Conservation (phyloP, 495 filamentous ascomycete species). For the Penicillium lagena region DNA sequence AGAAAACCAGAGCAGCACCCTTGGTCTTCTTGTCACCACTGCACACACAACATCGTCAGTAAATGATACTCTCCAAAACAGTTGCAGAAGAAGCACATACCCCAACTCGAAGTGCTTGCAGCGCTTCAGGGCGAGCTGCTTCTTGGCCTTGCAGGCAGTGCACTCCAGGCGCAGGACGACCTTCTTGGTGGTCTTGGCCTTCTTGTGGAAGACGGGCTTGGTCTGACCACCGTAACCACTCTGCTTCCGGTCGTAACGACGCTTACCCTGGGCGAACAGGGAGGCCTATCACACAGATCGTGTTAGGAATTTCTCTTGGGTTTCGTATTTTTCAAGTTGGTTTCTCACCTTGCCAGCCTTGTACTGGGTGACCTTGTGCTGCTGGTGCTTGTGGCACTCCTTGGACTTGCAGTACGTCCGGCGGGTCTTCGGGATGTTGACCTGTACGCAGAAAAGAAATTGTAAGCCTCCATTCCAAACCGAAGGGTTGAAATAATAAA, state of each 20-base stretch:
- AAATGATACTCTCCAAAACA: not conserved
- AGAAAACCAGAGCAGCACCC: conserved; percentile 99
- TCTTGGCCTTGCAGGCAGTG: conserved; percentile 95
- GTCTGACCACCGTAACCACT: conserved; percentile 99
- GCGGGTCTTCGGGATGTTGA: conserved; percentile 87
- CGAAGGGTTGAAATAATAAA: not conserved
- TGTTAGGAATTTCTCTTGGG: not conserved
- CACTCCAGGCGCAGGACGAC: conserved; percentile 97
- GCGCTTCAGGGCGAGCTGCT: conserved; percentile 93
- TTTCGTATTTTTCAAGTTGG: not conserved
- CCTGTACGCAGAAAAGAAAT: conserved; percentile 40
- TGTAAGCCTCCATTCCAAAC: conserved; percentile 19
- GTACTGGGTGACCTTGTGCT: conserved; percentile 96
- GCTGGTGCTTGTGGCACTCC: conserved; percentile 88
- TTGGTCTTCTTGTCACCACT: conserved; percentile 99
- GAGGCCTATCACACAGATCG: conserved; percentile 56
- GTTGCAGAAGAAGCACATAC: conserved; percentile 48
- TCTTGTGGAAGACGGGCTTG: conserved; percentile 99
- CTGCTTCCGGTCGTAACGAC: conserved; percentile 99
- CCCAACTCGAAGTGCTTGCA: conserved; percentile 99
- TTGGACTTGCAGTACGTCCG: conserved; percentile 94
- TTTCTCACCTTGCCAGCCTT: conserved; percentile 79
- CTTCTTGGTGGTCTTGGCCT: conserved; percentile 99
- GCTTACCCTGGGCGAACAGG: conserved; percentile 95
- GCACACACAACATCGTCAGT: conserved; percentile 17